These are phyloP conservation scores for Obba rivulosa DNA, from an alignment of 768 basidiomycete species.

Conservation along the genomic window DNA sequence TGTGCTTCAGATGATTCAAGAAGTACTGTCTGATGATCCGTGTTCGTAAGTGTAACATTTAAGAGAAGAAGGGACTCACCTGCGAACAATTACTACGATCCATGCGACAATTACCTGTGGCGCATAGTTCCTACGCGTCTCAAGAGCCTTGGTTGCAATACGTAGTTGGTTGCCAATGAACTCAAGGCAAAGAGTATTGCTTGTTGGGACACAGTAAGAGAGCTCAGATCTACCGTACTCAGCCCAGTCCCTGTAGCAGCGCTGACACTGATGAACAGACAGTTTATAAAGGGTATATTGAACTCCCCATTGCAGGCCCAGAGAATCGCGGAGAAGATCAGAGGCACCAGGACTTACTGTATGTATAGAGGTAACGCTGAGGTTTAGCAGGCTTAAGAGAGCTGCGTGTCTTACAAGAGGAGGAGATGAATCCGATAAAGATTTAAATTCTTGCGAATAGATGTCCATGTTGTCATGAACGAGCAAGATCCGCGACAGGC, in stretches of 20 bases:
- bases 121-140: not conserved
- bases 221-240: conserved; percentile 23
- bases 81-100: conserved; percentile 34
- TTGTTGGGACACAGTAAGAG: conserved; percentile 25
- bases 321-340: conserved; percentile 38
- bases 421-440: conserved; percentile 30
- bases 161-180: conserved; percentile 22
- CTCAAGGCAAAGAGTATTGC: conserved; percentile 20
- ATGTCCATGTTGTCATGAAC: not conserved
- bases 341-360: conserved; percentile 23
- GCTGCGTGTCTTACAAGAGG: conserved; percentile 18
- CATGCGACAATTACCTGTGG: conserved; percentile 31
- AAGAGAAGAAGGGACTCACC: conserved; percentile 13
- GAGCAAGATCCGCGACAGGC: too few relatives aligned
- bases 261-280: conserved; percentile 32
- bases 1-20: conserved; percentile 15
- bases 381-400: not conserved
- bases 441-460: conserved; percentile 17
- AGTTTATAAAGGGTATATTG: conserved; percentile 30
- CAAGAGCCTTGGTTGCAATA: not conserved
- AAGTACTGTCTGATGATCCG: conserved; percentile 15
- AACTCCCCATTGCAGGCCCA: conserved; percentile 37
- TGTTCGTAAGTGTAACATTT: not conserved
- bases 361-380: not conserved
- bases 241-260: conserved; percentile 32